Conservation (phyloP, 2,329 filamentous ascomycete species). For the Alternaria infectoria region DNA sequence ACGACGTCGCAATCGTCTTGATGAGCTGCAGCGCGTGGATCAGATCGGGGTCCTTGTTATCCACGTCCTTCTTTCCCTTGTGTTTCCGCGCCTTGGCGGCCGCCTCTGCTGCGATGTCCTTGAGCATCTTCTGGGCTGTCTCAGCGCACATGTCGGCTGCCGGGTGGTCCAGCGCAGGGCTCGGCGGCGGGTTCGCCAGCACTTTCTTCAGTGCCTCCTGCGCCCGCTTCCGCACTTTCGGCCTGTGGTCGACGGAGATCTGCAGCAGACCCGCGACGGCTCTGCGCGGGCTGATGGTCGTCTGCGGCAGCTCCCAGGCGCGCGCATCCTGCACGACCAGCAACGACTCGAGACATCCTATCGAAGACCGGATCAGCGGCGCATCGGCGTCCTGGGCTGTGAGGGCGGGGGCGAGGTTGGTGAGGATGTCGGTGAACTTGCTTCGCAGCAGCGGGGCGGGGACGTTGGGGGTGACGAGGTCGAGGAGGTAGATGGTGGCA, state of each 20-base stretch:
- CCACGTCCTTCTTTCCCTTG: constrained; percentile 58
- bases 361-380: constrained; percentile 82
- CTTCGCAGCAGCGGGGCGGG: constrained; percentile 86
- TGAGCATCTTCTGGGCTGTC: constrained; percentile 80
- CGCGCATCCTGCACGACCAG: constrained; percentile 85
- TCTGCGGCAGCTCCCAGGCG: constrained; percentile 85
- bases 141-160: constrained; percentile 96
- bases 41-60: constrained; percentile 77
- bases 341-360: constrained; percentile 92
- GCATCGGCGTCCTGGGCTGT: constrained; percentile 83
- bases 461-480: constrained; percentile 84
- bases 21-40: constrained; percentile 93
- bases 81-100: constrained; percentile 73
- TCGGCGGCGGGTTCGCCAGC: constrained; percentile 83
- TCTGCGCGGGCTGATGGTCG: constrained; percentile 82
- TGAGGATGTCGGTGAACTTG: constrained; percentile 94
- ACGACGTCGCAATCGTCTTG: constrained; percentile 84
- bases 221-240: constrained; percentile 92
- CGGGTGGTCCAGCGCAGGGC: constrained; percentile 90
- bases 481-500: constrained; percentile 93
- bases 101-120: constrained; percentile 74
- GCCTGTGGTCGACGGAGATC: constrained; percentile 83
- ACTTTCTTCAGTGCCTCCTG: constrained; percentile 87
- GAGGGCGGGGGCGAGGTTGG: constrained; percentile 82
- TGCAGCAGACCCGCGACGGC: constrained; percentile 86